Percentiles rank a stretch among this genome's conserved stretches.
These are phyloP conservation scores for Colletotrichum sp. DNA, from an alignment of 2,329 filamentous ascomycete species.

Conservation along the genomic window DNA sequence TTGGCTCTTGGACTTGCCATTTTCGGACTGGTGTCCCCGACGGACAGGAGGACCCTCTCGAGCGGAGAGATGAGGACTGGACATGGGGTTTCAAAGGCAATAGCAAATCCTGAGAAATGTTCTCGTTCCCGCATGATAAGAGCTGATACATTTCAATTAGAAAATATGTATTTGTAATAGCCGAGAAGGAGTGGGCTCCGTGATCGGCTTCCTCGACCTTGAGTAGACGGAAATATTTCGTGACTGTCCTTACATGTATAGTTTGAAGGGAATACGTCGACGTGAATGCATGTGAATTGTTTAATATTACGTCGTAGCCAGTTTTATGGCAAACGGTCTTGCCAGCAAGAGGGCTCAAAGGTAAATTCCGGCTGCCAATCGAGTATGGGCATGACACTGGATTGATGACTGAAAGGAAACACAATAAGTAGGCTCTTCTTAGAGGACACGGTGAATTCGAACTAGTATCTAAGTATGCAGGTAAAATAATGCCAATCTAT, in stretches of 20 bases:
- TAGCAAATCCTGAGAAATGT: accelerated
- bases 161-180: accelerated
- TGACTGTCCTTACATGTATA: background rate
- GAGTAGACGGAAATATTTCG: background rate
- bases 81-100: background rate
- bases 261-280: background rate
- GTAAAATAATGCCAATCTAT: background rate
- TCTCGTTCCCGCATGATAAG: background rate
- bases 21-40: background rate
- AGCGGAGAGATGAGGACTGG: background rate
- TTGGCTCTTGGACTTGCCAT: background rate
- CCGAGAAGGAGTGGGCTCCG: background rate
- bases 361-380: background rate
- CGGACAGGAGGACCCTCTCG: background rate
- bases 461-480: background rate
- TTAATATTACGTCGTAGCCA: background rate
- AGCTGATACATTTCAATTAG: background rate
- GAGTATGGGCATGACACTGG: background rate
- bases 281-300: background rate
- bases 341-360: background rate
- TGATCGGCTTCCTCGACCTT: background rate
- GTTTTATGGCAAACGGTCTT: background rate
- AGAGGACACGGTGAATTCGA: background rate
- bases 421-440: accelerated
- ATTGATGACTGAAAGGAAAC: background rate